Evolutionary conservation across 371 early-diverging fungal genomes (phyloP), one percentile per base, ranked within the genome.

Genomic region (Mortierella sp.): DNA sequence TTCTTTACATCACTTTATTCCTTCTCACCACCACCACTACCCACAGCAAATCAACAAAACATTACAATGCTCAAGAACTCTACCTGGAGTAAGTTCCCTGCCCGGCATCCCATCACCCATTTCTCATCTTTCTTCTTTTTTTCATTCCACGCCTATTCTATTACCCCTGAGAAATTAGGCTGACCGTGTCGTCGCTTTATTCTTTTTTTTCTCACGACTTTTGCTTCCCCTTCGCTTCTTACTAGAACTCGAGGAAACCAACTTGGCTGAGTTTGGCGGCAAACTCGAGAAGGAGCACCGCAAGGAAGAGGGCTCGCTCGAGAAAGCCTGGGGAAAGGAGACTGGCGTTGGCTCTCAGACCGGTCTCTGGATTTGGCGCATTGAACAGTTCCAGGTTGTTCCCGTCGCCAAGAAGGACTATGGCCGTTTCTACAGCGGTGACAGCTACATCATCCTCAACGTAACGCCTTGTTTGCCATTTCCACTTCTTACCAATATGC

Each of bases 311-410:
- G 93, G 93, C n/a, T 79, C 92, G 10, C 90, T 92, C 61, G 95
- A 96, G 83, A 81, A 79, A 13, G 93, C 93, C n/a, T 95, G 96
- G 95, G 89, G 90, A 78, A 90, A 91, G 74, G 78, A 67, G 16
- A 77, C 78, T 4, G 87, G 80, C 19, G 79, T 85, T n/a, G 85
- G 85, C 34, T 72, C 76, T 44, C 28, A 81, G 77, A 44, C 78
- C 53, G 96, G 96, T 48, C 88, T 95, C 70, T 90, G 92, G 89
- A 88, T 96, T 69, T 97, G 96, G 96, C 91, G 97, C 73, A 94
- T 97, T 69, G 95, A 96, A 84, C 88, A 93, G 79, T 97, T 97
- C 89, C 82, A 92, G 69, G 90, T 96, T 26, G 91, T 93, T 9
- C 64, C 93, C 48, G 91, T 92, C 59, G 93, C 95, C 75, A 89